A percentile compares a stretch with the other conserved stretches of the same genome.
phyloP scores from a whole-genome alignment of 2,329 filamentous ascomycete genomes.

The Fusarium pseudocircinatum region DNA sequence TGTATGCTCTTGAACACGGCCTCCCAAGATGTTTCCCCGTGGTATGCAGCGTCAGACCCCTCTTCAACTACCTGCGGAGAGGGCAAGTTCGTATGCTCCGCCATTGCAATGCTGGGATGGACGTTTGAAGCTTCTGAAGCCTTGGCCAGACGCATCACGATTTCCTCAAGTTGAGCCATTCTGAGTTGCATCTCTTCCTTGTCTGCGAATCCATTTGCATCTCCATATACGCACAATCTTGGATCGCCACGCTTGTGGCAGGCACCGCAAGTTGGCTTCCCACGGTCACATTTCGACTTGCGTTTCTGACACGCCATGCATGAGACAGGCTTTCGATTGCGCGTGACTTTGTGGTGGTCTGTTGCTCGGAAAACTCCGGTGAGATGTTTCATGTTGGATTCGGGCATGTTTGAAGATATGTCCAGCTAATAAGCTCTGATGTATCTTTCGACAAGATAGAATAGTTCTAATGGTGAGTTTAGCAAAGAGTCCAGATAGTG shows the following conservation, averaged over 20 bases:
- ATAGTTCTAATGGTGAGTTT: neutral
- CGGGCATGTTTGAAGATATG: slow-evolving; percentile 33
- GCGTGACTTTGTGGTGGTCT: slow-evolving; percentile 48
- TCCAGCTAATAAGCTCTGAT: neutral
- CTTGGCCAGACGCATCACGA: slow-evolving; percentile 51
- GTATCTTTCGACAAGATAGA: neutral
- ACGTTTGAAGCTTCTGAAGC: slow-evolving; percentile 1
- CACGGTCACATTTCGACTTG: slow-evolving; percentile 56
- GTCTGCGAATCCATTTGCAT: slow-evolving; percentile 14
- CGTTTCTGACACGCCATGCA: slow-evolving; percentile 54
- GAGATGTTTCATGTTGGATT: slow-evolving; percentile 34
- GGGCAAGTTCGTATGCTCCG: neutral
- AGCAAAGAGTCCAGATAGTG: neutral
- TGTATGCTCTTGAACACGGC: slow-evolving; percentile 55
- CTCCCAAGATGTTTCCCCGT: slow-evolving; percentile 54
- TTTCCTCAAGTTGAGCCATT: slow-evolving; percentile 53
- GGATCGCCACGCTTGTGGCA: slow-evolving; percentile 53
- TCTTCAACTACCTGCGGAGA: slow-evolving; percentile 2
- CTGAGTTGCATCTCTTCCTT: slow-evolving; percentile 52
- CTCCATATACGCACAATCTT: slow-evolving; percentile 47
- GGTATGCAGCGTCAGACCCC: slow-evolving; percentile 41
- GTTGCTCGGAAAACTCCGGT: slow-evolving; percentile 52
- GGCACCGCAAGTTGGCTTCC: slow-evolving; percentile 50
- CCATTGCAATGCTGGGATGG: neutral
- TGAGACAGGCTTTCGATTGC: slow-evolving; percentile 54